Percentiles rank a stretch among this genome's conserved stretches.
These are phyloP conservation scores for Trichoderma parareesei DNA, from an alignment of 495 filamentous ascomycete species.

Conservation along the genomic window DNA sequence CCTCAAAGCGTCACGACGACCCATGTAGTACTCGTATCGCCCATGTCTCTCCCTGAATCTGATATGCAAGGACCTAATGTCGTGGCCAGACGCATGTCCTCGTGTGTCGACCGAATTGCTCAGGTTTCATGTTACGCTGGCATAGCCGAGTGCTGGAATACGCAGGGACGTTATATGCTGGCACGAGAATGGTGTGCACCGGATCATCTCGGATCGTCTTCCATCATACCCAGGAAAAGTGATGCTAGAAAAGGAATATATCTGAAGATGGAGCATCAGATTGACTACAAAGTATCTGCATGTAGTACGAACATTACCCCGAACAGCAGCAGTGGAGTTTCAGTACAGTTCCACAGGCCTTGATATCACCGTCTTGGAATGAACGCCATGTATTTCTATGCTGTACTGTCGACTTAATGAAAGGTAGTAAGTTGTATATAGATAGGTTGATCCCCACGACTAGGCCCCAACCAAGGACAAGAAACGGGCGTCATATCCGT, in stretches of 20 bases:
- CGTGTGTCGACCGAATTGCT: not conserved
- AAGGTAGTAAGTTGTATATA: constrained; percentile 2
- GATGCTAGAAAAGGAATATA: too few species aligned
- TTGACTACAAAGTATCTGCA: too few species aligned
- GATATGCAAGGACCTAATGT: not conserved
- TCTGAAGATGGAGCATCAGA: too few species aligned
- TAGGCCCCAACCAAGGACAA: not conserved
- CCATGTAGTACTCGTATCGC: too few species aligned
- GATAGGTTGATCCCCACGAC: not conserved
- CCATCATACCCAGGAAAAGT: too few species aligned
- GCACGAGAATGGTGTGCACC: not conserved
- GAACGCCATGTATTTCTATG: constrained; percentile 8
- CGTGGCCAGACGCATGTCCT: not conserved
- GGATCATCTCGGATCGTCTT: not conserved
- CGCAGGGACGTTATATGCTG: not conserved
- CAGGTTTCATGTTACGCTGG: not conserved
- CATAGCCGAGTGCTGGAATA: not conserved
- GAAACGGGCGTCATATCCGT: not conserved
- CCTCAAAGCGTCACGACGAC: too few species aligned
- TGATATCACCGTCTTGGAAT: not conserved
- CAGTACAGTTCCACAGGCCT: too few species aligned
- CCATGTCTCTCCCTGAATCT: not conserved
- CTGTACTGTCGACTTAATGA: constrained; percentile 6
- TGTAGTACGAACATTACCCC: too few species aligned
- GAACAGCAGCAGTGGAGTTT: too few species aligned